phyloP scores from a whole-genome alignment of 257 asterid species.

The Apocynum venetum region DNA sequence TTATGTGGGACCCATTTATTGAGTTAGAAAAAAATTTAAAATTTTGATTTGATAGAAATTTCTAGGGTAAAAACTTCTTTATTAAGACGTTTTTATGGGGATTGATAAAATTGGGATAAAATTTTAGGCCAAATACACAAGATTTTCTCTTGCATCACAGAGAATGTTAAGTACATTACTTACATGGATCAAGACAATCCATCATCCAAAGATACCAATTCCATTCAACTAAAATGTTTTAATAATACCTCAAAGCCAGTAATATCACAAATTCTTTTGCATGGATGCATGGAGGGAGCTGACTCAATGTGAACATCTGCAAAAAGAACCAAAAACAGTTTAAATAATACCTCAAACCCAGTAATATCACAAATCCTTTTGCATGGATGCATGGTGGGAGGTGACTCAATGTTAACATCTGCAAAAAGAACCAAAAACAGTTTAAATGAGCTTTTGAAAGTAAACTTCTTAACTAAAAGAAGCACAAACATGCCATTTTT shows the following conservation, averaged over 20 bases:
- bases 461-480: not conserved
- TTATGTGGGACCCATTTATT: no score
- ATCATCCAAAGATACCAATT: not conserved
- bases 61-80: no score
- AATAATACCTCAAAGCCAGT: slow-evolving; percentile 83
- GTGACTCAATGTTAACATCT: slow-evolving; percentile 83
- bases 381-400: slow-evolving; percentile 82
- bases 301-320: slow-evolving; percentile 78
- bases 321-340: not conserved
- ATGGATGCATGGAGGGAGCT: slow-evolving; percentile 81
- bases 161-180: not conserved
- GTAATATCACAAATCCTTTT: slow-evolving; percentile 87
- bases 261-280: slow-evolving; percentile 82
- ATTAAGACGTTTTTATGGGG: no score
- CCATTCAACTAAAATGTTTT: not conserved
- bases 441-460: not conserved
- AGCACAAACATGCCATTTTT: not conserved
- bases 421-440: slow-evolving; percentile 3
- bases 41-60: no score
- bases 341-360: slow-evolving; percentile 68
- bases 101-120: no score
- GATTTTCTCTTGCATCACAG: no score
- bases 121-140: no score
- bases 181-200: not conserved
- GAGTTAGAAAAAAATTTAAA: no score